Evolutionary conservation across 2,329 filamentous ascomycete species (phyloP).

Genomic region (Fusarium cyanostomum): DNA sequence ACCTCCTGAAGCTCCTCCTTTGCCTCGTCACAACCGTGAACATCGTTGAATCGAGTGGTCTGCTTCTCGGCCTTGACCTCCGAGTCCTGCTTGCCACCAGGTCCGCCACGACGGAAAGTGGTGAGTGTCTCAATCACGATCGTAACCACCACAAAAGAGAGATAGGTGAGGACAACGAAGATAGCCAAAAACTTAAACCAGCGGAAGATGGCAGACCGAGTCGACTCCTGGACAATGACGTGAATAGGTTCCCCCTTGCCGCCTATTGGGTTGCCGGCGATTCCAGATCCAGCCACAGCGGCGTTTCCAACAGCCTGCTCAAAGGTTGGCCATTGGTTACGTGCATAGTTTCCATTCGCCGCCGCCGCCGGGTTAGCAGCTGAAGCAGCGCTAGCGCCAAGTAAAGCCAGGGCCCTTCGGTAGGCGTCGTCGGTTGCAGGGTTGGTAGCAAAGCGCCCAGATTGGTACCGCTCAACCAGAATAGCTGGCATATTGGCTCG

Average conservation of each 20-base stretch:
- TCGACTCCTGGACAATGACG: slow-evolving; percentile 92
- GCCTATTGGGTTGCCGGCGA: slow-evolving; percentile 59
- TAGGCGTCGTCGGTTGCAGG: slow-evolving; percentile 81
- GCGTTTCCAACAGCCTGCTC: slow-evolving; percentile 46
- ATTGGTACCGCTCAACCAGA: slow-evolving; percentile 88
- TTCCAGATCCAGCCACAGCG: slow-evolving; percentile 36
- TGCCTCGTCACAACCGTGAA: slow-evolving; percentile 96
- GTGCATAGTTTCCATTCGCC: slow-evolving; percentile 32
- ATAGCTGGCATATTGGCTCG: slow-evolving; percentile 95
- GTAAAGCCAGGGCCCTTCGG: slow-evolving; percentile 70
- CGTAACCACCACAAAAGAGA: slow-evolving; percentile 80
- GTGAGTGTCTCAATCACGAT: slow-evolving; percentile 85
- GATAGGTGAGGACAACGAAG: slow-evolving; percentile 81
- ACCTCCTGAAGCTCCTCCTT: slow-evolving; percentile 98
- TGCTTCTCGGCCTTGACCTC: slow-evolving; percentile 95
- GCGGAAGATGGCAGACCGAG: slow-evolving; percentile 81
- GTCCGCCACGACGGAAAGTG: slow-evolving; percentile 73
- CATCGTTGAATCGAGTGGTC: slow-evolving; percentile 88
- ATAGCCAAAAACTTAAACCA: slow-evolving; percentile 88
- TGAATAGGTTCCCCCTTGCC: slow-evolving; percentile 88
- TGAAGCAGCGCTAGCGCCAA: slow-evolving; percentile 45
- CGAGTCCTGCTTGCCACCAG: slow-evolving; percentile 75
- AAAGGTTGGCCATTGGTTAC: slow-evolving; percentile 44
- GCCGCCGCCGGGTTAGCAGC: slow-evolving; percentile 37
- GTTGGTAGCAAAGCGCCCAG: slow-evolving; percentile 85